These are phyloP conservation scores for Hypoxylon rubiginosum DNA, from an alignment of 2,329 filamentous ascomycete species.

Conservation along the genomic window DNA sequence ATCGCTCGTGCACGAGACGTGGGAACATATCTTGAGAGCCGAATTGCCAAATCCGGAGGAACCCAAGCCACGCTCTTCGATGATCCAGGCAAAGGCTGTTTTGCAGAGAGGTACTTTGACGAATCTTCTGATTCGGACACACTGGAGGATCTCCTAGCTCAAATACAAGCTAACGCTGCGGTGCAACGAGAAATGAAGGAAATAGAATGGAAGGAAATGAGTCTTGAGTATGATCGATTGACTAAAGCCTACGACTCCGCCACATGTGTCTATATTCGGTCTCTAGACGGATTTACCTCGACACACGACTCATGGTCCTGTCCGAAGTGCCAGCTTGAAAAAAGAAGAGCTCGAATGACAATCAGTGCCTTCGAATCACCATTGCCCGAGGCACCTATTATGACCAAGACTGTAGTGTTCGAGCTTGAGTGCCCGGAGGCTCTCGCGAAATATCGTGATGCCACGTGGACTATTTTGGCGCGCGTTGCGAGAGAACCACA, in stretches of 20 bases:
- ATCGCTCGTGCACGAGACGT: constrained; percentile 64
- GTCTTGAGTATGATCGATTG: constrained; percentile 50
- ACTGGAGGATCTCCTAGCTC: constrained; percentile 27
- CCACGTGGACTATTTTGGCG: constrained; percentile 57
- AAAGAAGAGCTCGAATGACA: constrained; percentile 48
- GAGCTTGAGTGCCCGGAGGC: constrained; percentile 56
- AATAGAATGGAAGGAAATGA: constrained; percentile 52
- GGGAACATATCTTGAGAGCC: constrained; percentile 61
- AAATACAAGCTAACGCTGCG: constrained; percentile 47
- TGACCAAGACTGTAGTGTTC: constrained; percentile 56
- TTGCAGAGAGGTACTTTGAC: constrained; percentile 63
- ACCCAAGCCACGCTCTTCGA: constrained; percentile 61
- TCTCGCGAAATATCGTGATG: constrained; percentile 57
- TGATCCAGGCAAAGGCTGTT: constrained; percentile 58
- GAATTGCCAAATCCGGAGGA: constrained; percentile 48
- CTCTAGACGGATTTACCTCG: constrained; percentile 33
- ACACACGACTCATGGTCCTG: constrained; percentile 50
- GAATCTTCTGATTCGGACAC: constrained; percentile 46
- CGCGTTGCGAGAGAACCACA: constrained; percentile 45
- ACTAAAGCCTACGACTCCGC: constrained; percentile 50
- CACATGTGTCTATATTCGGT: constrained; percentile 51
- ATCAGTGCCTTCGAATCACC: constrained; percentile 58
- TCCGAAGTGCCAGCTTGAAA: constrained; percentile 53
- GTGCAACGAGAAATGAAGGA: constrained; percentile 45
- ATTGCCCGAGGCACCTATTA: constrained; percentile 52